These are phyloP conservation scores for Apiotrichum veenhuisii DNA, from an alignment of 1,284 basidiomycete species.

Conservation along the genomic window DNA sequence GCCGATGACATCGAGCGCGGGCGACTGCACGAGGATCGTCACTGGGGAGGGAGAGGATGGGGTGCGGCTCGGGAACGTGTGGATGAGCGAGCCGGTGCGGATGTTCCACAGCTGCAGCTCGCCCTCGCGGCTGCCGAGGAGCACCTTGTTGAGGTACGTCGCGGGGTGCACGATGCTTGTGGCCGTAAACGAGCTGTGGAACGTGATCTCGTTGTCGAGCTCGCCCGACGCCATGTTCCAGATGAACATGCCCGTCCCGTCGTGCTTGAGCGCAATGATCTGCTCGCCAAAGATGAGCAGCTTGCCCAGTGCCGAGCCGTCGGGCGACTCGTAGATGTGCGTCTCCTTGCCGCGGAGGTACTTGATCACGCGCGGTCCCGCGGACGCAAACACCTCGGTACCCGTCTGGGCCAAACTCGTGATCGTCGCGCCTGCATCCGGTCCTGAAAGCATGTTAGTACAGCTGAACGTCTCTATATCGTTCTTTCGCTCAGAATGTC, in stretches of 20 bases:
- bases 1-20: slow-evolving; percentile 92
- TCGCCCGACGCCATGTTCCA: slow-evolving; percentile 64
- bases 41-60: slow-evolving; percentile 55
- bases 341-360: slow-evolving; percentile 79
- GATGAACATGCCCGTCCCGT: slow-evolving; percentile 71
- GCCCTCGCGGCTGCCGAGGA: slow-evolving; percentile 79
- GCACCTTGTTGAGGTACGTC: slow-evolving; percentile 94
- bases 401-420: slow-evolving; percentile 75
- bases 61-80: slow-evolving; percentile 51
- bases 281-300: slow-evolving; percentile 76
- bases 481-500: too few relatives aligned
- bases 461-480: too few relatives aligned
- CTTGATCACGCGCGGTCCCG: slow-evolving; percentile 68
- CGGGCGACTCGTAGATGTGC: slow-evolving; percentile 31
- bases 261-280: slow-evolving; percentile 71
- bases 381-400: slow-evolving; percentile 77
- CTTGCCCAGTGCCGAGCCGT: slow-evolving; percentile 44
- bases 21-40: slow-evolving; percentile 80
- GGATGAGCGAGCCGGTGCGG: slow-evolving; percentile 63
- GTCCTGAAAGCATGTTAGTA: too few relatives aligned
- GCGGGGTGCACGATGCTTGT: slow-evolving; percentile 83
- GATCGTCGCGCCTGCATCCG: slow-evolving; percentile 70
- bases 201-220: slow-evolving; percentile 57
- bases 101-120: slow-evolving; percentile 93
- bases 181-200: slow-evolving; percentile 64